phyloP scores from a whole-genome alignment of 768 basidiomycete genomes.

The Wakefieldia striispora region DNA sequence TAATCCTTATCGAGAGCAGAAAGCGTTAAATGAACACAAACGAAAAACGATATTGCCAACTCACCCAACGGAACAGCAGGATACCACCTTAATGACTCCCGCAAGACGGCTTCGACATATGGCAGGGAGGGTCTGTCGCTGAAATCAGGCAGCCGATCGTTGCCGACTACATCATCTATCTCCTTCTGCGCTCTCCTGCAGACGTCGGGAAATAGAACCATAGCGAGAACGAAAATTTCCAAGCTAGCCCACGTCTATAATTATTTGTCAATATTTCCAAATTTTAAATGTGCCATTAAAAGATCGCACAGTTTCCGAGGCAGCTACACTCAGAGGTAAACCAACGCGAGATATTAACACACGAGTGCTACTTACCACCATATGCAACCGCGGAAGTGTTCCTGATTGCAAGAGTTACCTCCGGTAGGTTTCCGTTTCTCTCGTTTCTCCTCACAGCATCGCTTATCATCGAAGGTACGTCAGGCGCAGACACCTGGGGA shows the following conservation, averaged over 20 bases:
- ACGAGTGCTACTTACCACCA: slow-evolving; percentile 16
- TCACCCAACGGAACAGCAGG: slow-evolving; percentile 22
- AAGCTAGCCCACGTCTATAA: slow-evolving; percentile 21
- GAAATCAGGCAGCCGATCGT: slow-evolving; percentile 20
- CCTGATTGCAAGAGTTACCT: slow-evolving; percentile 19
- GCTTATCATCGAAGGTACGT: slow-evolving; percentile 21
- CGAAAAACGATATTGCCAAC: background rate
- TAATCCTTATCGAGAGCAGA: slow-evolving; percentile 10
- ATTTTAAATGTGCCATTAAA: background rate
- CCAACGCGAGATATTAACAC: background rate
- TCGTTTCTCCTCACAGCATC: slow-evolving; percentile 20
- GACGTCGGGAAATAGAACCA: slow-evolving; percentile 27
- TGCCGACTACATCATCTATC: slow-evolving; percentile 22
- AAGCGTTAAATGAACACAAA: slow-evolving; percentile 1
- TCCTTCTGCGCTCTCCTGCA: slow-evolving; percentile 25
- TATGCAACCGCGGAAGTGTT: slow-evolving; percentile 24
- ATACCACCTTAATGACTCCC: slow-evolving; percentile 25
- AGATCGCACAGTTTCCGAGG: slow-evolving; percentile 26
- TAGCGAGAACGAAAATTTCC: slow-evolving; percentile 26
- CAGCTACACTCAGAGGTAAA: slow-evolving; percentile 18
- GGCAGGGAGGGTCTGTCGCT: slow-evolving; percentile 23
- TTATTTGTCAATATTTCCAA: background rate
- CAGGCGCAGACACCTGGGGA: slow-evolving; percentile 16
- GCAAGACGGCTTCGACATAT: slow-evolving; percentile 23
- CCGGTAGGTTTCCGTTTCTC: slow-evolving; percentile 15